Base-by-base conservation (phyloP, 2,329 filamentous ascomycete species). In the Talaromyces pinophilus region DNA sequence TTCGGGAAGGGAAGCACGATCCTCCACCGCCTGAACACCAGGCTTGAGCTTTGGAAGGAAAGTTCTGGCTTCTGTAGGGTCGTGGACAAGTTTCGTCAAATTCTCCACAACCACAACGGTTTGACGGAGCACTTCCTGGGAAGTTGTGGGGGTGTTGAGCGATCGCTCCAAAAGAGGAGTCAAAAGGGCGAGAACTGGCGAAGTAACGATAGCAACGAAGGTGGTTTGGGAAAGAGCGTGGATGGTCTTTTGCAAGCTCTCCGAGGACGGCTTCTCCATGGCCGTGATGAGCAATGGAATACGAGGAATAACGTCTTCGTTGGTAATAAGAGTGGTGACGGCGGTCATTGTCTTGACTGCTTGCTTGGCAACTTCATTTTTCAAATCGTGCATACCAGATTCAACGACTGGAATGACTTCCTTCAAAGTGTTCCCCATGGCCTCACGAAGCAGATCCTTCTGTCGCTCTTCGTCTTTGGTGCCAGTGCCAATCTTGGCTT, bases 61-160 rank as follows among this genome's bases (percentile, higher is more conserved):
- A 65, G 92, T 92, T 71, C 95, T 87, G 40, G 95, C 95, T 83
- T 99, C 95, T 67, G 97, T 88, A 15, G 95, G 95, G 77, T 92
- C 93, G 79, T 99, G 95, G 33, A 99, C 95, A 38, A 99, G 88
- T 83, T 97, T 98, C 68, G 95, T 99, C 82, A 99, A 84, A 82
- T 99, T 99, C 82, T 99, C 95, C 22, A 95, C 91, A 62, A 99
- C 96, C 64, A 99, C 93, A 35, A 96, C 93, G 2, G 95, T 97
- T 82, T 97, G 94, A 68, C 95, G 90, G 65, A 97, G 85, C 25
- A 98, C 93, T 81, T 99, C 95, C 78, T 99, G 95, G 3, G 92
- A 86, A 4, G 95, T 99, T 17, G 87, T 87, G 8, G 94, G 95
- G 68, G 90, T 94, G 83, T 97, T 97, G 68, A 99, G 86, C 19